phyloP scores from a whole-genome alignment of 768 basidiomycete genomes.

The Serpula lacrymans region DNA sequence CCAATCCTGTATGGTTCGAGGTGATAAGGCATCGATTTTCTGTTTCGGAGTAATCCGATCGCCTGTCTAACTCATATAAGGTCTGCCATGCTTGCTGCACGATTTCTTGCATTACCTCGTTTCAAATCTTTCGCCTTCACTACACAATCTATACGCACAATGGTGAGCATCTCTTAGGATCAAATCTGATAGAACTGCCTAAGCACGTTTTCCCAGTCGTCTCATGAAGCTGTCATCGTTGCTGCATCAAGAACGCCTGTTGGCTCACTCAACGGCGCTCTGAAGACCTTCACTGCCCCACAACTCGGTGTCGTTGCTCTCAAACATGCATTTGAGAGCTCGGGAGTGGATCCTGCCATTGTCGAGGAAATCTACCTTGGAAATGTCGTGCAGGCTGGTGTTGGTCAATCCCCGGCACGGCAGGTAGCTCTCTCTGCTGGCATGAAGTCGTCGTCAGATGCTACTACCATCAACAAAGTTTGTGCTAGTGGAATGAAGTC shows the following conservation, averaged over 20 bases:
- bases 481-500: conserved; percentile 98
- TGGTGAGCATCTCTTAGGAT: conserved; percentile 36
- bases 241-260: conserved; percentile 93
- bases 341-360: conserved; percentile 71
- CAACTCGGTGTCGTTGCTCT: conserved; percentile 88
- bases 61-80: too few species aligned
- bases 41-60: too few species aligned
- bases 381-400: conserved; percentile 96
- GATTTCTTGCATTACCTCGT: conserved; percentile 9
- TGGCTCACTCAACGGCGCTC: conserved; percentile 85
- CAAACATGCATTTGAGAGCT: conserved; percentile 83
- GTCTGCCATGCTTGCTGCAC: conserved; percentile 47
- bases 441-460: conserved; percentile 80
- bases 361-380: conserved; percentile 98
- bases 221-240: conserved; percentile 89
- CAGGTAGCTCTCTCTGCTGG: conserved; percentile 95
- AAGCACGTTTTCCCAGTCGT: conserved; percentile 22
- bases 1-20: too few species aligned
- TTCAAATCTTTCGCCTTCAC: not conserved
- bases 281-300: conserved; percentile 86
- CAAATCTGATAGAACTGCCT: not conserved
- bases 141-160: conserved; percentile 42
- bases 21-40: too few species aligned
- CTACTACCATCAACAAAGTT: conserved; percentile 99
- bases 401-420: conserved; percentile 96